Conservation (phyloP, 805 yeast genomes). For the Pichia paraexigua region DNA sequence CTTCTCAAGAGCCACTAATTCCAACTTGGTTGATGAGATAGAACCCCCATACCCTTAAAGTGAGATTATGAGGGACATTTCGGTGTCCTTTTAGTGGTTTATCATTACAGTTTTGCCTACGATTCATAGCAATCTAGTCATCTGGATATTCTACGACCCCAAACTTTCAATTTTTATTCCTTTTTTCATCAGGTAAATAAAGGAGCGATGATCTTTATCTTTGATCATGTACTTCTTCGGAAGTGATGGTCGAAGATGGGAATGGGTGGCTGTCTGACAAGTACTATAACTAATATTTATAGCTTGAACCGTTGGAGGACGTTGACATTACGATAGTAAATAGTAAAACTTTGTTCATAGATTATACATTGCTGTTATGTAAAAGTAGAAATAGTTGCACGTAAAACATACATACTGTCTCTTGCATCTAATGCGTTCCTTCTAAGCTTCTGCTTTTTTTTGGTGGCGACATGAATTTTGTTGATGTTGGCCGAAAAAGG, state of each 20-base stretch:
- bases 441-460: too few species aligned
- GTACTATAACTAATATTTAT: neutral
- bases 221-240: constrained; percentile 8
- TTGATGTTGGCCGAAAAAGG: too few species aligned
- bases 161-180: constrained; percentile 13
- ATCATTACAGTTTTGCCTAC: constrained; percentile 54
- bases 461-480: neutral
- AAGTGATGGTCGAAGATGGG: constrained; percentile 8
- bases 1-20: constrained; percentile 98
- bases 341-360: neutral
- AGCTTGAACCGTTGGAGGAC: constrained; percentile 6
- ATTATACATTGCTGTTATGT: too few species aligned
- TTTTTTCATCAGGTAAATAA: constrained; percentile 27
- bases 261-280: constrained; percentile 14
- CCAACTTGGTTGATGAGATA: constrained; percentile 99
- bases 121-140: constrained; percentile 88
- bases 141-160: constrained; percentile 34
- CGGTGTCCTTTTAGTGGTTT: constrained; percentile 12
- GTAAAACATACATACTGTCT: too few species aligned
- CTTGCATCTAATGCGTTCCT: too few species aligned
- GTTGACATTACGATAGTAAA: constrained; percentile 1
- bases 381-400: neutral
- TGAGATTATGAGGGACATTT: constrained; percentile 34
- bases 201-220: constrained; percentile 98
- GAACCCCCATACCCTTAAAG: constrained; percentile 75